Percentiles rank a stretch among this genome's conserved stretches.
phyloP scores from a whole-genome alignment of 1,284 basidiomycete species.

The Agaricales sp. region DNA sequence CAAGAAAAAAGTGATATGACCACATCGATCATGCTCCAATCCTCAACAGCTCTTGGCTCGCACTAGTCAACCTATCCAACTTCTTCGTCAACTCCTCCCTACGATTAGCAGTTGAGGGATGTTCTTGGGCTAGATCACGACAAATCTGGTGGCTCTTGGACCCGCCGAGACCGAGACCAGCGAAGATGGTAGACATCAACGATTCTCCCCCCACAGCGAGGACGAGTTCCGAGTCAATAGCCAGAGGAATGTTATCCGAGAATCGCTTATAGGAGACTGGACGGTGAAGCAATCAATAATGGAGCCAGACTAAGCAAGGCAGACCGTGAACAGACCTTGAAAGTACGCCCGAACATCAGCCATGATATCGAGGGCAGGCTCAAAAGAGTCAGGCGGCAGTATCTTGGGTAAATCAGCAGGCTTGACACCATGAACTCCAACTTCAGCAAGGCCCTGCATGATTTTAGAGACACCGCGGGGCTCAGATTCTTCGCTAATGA shows the following conservation, averaged over 20 bases:
- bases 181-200: slow-evolving; percentile 23
- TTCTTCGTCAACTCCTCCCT: slow-evolving; percentile 43
- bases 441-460: slow-evolving; percentile 28
- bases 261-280: slow-evolving; percentile 64
- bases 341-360: slow-evolving; percentile 65
- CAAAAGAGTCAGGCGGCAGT: slow-evolving; percentile 40
- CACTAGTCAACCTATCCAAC: slow-evolving; percentile 38
- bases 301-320: background rate
- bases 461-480: slow-evolving; percentile 19
- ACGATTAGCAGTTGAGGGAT: slow-evolving; percentile 28
- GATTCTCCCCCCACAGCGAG: slow-evolving; percentile 32
- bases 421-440: slow-evolving; percentile 32
- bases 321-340: slow-evolving; percentile 34
- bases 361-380: slow-evolving; percentile 53
- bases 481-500: background rate
- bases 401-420: slow-evolving; percentile 40
- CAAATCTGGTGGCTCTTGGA: slow-evolving; percentile 38
- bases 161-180: slow-evolving; percentile 34
- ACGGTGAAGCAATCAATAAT: background rate
- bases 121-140: slow-evolving; percentile 45
- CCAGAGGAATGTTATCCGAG: slow-evolving; percentile 49
- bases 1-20: no score
- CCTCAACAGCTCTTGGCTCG: slow-evolving; percentile 33
- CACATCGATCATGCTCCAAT: slow-evolving; percentile 2
- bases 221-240: slow-evolving; percentile 55